Evolutionary conservation across 371 early-diverging fungal species (phyloP).

Genomic region (Batkoa obscura): DNA sequence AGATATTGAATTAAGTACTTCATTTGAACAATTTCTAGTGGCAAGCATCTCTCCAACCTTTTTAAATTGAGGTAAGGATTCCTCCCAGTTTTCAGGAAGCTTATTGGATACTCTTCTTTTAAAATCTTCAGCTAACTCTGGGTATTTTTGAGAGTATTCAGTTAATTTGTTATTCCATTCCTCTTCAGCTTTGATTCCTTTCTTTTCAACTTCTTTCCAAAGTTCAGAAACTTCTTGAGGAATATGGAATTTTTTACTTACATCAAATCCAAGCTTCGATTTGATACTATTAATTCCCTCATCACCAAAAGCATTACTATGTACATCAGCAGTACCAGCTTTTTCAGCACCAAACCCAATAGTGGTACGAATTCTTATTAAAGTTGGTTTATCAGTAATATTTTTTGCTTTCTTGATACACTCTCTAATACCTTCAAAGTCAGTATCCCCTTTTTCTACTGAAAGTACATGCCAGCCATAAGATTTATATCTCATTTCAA

Average conservation of each 20-base stretch:
- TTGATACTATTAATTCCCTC: conserved; percentile 80
- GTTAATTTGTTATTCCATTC: conserved; percentile 58
- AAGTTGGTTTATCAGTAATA: conserved; percentile 65
- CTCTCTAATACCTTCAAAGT: conserved; percentile 40
- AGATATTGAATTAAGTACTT: conserved; percentile 62
- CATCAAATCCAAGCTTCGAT: conserved; percentile 62
- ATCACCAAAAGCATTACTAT: conserved; percentile 78
- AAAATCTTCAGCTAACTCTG: conserved; percentile 54
- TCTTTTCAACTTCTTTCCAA: conserved; percentile 33
- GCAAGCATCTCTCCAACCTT: conserved; percentile 62
- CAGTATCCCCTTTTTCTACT: conserved; percentile 71
- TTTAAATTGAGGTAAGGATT: conserved; percentile 53
- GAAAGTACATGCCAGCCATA: conserved; percentile 83
- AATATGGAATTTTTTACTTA: conserved; percentile 52
- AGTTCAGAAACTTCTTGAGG: conserved; percentile 35
- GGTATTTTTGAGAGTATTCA: conserved; percentile 37
- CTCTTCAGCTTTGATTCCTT: conserved; percentile 34
- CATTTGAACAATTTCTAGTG: conserved; percentile 74
- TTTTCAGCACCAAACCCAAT: conserved; percentile 75
- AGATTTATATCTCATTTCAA: conserved; percentile 65
- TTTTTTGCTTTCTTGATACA: conserved; percentile 64
- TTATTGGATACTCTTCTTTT: conserved; percentile 50
- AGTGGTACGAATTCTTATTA: conserved; percentile 68
- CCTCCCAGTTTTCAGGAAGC: conserved; percentile 53
- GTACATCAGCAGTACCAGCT: conserved; percentile 76